These are phyloP conservation scores for Penicillium oxalicum DNA, from an alignment of 2,329 filamentous ascomycete genomes.

Conservation along the genomic window DNA sequence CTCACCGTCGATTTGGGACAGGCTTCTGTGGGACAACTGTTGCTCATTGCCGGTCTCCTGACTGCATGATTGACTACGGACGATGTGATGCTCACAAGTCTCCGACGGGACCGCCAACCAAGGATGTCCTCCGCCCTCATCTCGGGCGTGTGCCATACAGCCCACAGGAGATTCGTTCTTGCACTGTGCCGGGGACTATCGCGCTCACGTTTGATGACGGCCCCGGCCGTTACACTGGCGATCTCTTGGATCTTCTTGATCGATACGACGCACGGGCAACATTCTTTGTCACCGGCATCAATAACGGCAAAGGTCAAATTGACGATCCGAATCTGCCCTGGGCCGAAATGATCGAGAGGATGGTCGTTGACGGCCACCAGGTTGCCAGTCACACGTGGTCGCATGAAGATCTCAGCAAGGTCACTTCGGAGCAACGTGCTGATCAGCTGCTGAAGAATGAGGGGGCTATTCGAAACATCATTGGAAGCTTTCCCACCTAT, in stretches of 20 bases:
- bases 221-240: conserved; percentile 55
- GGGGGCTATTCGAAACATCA: conserved; percentile 42
- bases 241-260: conserved; percentile 57
- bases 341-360: conserved; percentile 37
- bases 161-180: conserved; percentile 32
- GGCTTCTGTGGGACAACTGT: conserved; percentile 36
- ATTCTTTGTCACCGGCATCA: conserved; percentile 57
- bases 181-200: conserved; percentile 51
- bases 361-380: conserved; percentile 44
- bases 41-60: conserved; percentile 36
- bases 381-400: conserved; percentile 50
- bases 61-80: conserved; percentile 37
- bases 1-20: conserved; percentile 11
- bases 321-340: conserved; percentile 38
- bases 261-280: conserved; percentile 59
- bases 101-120: conserved; percentile 33
- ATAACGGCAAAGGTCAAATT: conserved; percentile 42
- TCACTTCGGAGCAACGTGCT: conserved; percentile 33
- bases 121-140: conserved; percentile 30
- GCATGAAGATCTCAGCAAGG: conserved; percentile 42
- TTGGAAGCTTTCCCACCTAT: conserved; percentile 48
- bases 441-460: conserved; percentile 45
- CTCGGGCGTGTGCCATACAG: conserved; percentile 35
- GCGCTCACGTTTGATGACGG: conserved; percentile 65
- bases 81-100: conserved; percentile 33